Evolutionary conservation across 306 rosid genomes (phyloP).

Genomic region (Styphnolobium japonicum): DNA sequence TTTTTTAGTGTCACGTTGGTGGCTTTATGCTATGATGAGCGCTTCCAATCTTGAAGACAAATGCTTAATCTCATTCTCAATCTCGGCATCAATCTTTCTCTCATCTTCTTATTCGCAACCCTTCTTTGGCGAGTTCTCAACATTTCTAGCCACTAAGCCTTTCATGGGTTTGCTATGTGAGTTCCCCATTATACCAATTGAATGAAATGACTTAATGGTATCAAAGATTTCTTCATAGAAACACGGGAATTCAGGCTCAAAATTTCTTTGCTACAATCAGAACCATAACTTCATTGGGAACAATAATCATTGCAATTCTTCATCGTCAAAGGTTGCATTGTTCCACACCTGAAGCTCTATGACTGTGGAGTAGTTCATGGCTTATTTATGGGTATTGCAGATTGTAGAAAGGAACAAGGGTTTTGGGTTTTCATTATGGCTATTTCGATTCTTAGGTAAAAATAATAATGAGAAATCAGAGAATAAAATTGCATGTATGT

Average conservation of each 20-base stretch:
- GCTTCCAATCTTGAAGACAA: slow-evolving; percentile 44
- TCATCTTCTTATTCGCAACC: slow-evolving; percentile 15
- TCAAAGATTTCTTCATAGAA: slow-evolving; percentile 26
- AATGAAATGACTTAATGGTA: slow-evolving; percentile 40
- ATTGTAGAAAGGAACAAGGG: too few species aligned
- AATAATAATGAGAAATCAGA: too few species aligned
- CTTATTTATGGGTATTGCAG: slow-evolving; percentile 45
- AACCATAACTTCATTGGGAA: slow-evolving; percentile 18
- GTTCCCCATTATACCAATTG: slow-evolving; percentile 18
- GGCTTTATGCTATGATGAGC: too few species aligned
- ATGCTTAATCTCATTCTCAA: slow-evolving; percentile 52
- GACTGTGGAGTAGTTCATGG: too few species aligned
- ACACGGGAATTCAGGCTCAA: slow-evolving; percentile 51
- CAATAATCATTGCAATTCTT: slow-evolving; percentile 33
- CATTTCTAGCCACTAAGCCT: slow-evolving; percentile 17
- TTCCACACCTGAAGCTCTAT: slow-evolving; percentile 65
- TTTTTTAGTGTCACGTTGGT: too few species aligned
- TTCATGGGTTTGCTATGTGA: slow-evolving; percentile 39
- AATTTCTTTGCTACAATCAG: slow-evolving; percentile 65
- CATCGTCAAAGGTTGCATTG: slow-evolving; percentile 62
- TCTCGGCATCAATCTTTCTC: slow-evolving; percentile 51
- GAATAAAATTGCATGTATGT: too few species aligned
- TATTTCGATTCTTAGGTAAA: too few species aligned
- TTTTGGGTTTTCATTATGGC: too few species aligned
- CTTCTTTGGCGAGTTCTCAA: slow-evolving; percentile 10